Conservation (phyloP, 805 yeast genomes). For the Wickerhamomyces bovis region DNA sequence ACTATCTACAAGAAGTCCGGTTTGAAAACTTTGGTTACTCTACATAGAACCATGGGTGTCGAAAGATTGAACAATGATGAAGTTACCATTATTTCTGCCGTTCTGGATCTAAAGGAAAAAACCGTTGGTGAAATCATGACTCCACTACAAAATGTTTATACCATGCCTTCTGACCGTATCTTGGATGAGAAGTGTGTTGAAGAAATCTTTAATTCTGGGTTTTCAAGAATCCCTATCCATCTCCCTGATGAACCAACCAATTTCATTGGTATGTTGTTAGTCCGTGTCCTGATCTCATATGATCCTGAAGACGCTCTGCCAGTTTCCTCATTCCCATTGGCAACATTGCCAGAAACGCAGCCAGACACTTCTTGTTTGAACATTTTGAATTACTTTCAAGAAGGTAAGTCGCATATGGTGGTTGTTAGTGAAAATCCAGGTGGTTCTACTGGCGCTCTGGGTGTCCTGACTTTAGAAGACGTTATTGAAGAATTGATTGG, state of each 20-base stretch:
- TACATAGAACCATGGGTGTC: conserved; percentile 92
- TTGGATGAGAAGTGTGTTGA: conserved; percentile 82
- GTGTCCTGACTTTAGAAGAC: conserved; percentile 90
- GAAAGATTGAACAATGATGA: conserved; percentile 92
- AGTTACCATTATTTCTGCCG: conserved; percentile 92
- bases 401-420: conserved; percentile 97
- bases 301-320: conserved; percentile 96
- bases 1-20: conserved; percentile 91
- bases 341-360: conserved; percentile 92
- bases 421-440: conserved; percentile 87
- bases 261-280: conserved; percentile 92
- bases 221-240: conserved; percentile 91
- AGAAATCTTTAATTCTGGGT: conserved; percentile 89
- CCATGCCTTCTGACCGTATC: conserved; percentile 76
- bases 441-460: conserved; percentile 72
- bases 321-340: conserved; percentile 88
- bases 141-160: conserved; percentile 84
- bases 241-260: conserved; percentile 83
- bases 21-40: conserved; percentile 84
- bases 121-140: conserved; percentile 87
- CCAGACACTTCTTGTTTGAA: conserved; percentile 90
- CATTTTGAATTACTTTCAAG: conserved; percentile 92
- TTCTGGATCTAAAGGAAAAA: conserved; percentile 88
- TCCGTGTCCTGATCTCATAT: conserved; percentile 85
- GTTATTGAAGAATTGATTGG: conserved; percentile 98